A percentile compares a stretch with the other conserved stretches of the same genome.
Conservation (phyloP, 257 asterid genomes). For the Capsicum baccatum region DNA sequence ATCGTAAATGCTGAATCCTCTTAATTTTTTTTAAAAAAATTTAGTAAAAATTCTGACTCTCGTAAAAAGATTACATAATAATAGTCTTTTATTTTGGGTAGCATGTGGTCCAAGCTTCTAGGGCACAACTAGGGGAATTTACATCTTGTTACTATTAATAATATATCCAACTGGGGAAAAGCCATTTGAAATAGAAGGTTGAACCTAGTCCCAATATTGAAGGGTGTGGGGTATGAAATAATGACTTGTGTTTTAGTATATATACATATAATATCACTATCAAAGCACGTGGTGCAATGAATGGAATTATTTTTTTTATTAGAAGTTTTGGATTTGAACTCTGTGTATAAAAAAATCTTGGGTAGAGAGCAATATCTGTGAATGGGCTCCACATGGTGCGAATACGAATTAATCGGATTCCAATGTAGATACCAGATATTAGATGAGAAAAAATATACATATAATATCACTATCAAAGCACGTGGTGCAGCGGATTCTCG, state of each 20-base stretch:
- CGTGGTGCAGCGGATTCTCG: no score
- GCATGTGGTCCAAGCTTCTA: neutral
- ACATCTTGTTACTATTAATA: neutral
- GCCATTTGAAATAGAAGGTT: neutral
- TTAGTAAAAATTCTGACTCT: neutral
- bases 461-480: neutral
- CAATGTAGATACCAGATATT: no score
- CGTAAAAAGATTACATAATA: neutral
- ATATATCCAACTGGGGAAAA: neutral
- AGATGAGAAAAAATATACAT: neutral
- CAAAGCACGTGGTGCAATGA: no score
- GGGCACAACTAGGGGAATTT: slow-evolving; percentile 10
- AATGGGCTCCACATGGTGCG: no score
- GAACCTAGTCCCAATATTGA: neutral
- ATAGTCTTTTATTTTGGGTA: neutral
- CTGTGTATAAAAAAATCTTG: no score
- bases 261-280: neutral
- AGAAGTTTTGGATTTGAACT: no score
- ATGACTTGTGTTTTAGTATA: neutral
- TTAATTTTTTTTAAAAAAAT: neutral
- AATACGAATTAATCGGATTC: no score
- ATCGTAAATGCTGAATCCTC: no score
- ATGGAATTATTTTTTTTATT: no score
- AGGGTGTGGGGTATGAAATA: neutral
- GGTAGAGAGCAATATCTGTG: no score